Conservation (phyloP, 176 grass and related monocot genomes). For the Stipa capillata region DNA sequence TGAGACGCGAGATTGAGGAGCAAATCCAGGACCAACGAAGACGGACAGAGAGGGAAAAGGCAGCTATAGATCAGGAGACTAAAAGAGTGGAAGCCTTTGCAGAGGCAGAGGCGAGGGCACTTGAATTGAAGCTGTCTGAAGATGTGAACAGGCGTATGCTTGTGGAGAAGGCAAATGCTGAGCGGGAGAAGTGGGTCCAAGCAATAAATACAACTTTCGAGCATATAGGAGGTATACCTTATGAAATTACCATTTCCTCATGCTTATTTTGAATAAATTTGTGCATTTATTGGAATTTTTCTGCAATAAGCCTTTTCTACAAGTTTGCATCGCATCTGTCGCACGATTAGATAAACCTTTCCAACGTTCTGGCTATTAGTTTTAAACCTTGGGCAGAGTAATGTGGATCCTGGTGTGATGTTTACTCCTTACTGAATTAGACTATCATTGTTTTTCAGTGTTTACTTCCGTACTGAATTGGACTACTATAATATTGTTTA, state of each 20-base stretch:
- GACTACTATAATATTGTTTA: too few relatives aligned
- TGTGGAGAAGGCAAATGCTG: conserved; percentile 56
- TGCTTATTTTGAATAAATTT: conserved; percentile 8
- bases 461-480: too few relatives aligned
- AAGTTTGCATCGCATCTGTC: neutral
- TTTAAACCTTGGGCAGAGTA: neutral
- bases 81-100: conserved; percentile 19
- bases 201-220: conserved; percentile 93
- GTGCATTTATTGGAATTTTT: too few relatives aligned
- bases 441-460: too few relatives aligned
- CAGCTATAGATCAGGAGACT: conserved; percentile 41
- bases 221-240: conserved; percentile 83
- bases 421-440: too few relatives aligned
- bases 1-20: conserved; percentile 59
- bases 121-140: conserved; percentile 39
- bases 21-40: conserved; percentile 68
- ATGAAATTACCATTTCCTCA: neutral
- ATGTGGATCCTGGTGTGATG: too few relatives aligned
- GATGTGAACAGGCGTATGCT: conserved; percentile 62
- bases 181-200: conserved; percentile 86
- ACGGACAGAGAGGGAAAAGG: conserved; percentile 54
- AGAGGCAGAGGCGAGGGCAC: conserved; percentile 42
- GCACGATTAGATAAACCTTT: neutral
- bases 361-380: neutral
- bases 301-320: neutral